Percentiles rank a stretch among this genome's conserved stretches.
Conservation (phyloP, 2,329 filamentous ascomycete species). For the Zymoseptoria brevis region DNA sequence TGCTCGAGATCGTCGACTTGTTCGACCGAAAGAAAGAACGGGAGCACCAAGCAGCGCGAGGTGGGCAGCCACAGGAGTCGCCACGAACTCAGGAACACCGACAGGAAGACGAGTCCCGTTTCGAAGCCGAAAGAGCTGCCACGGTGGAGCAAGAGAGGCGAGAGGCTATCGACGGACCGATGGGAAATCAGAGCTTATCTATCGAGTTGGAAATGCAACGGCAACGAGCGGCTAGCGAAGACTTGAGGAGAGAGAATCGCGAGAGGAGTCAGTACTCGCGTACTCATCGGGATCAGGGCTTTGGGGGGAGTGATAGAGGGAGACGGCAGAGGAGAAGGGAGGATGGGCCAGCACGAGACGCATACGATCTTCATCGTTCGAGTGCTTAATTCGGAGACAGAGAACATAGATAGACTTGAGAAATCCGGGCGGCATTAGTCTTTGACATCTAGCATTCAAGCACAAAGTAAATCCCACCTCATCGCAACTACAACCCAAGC, state of each 20-base stretch:
- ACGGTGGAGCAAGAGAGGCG: not conserved
- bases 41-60: not conserved
- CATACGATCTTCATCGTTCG: not conserved
- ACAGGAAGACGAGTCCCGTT: too few species aligned
- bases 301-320: not conserved
- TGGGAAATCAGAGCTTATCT: not conserved
- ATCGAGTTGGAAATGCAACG: not conserved
- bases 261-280: not conserved
- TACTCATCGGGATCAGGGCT: not conserved
- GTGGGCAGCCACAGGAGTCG: too few species aligned
- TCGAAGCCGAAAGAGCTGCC: too few species aligned
- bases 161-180: not conserved
- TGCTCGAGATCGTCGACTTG: not conserved
- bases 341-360: not conserved
- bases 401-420: not conserved
- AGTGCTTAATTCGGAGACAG: not conserved
- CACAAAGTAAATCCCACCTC: conserved; percentile 9
- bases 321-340: not conserved
- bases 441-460: not conserved
- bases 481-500: conserved; percentile 7
- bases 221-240: not conserved
- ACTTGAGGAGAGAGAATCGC: not conserved
- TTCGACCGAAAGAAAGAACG: not conserved
- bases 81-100: too few species aligned
- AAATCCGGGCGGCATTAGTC: not conserved